Evolutionary conservation across 345 rosid genomes (phyloP), one percentile per base, ranked within the genome.

Genomic region (Ceriops zippeliana): DNA sequence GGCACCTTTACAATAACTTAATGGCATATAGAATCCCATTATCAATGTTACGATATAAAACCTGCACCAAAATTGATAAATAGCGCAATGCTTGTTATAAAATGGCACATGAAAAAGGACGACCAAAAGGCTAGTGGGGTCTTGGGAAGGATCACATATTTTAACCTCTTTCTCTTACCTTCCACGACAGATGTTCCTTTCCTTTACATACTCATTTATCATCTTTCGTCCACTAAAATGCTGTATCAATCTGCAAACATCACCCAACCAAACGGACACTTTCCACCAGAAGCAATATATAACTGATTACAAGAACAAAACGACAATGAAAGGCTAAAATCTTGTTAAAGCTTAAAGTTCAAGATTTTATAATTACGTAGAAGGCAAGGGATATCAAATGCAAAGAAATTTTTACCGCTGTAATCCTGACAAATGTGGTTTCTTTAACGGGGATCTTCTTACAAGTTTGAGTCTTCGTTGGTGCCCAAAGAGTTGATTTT

Each of bases 371-470:
- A 6, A 5, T 34, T 34, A 34, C 6, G 7, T 34, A 34, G 7
- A 34, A 34, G 37, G 37, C 37, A 58, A 47, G 17, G 24, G n/a
- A 7, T n/a, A 61, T 21, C 1, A 9, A 52, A 19, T 28, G 17
- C 19, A n/a, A 4, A 37, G 57, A 52, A 20, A 22, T 17, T 15
- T 51, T 62, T 67, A 74, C 77, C 77, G 4, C 62, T 7, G 52
- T 56, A 32, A 54, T 4, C 32, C 32, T 31, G 73, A 68, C 28
- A 57, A 60, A 74, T 52, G 32, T 30, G 47, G 73, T 47, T 63
- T 74, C 77, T 42, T 57, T 68, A 4, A 68, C 69, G 22, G 73
- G 73, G 34, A 34, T 62, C 58, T 67, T 67, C 77, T 67, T 73
- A 22, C 64, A 68, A 46, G 58, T 63, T 38, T 32, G 73, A 24